Evolutionary conservation across 805 yeast species (phyloP).

Genomic region (Priceomyces melissophilus): DNA sequence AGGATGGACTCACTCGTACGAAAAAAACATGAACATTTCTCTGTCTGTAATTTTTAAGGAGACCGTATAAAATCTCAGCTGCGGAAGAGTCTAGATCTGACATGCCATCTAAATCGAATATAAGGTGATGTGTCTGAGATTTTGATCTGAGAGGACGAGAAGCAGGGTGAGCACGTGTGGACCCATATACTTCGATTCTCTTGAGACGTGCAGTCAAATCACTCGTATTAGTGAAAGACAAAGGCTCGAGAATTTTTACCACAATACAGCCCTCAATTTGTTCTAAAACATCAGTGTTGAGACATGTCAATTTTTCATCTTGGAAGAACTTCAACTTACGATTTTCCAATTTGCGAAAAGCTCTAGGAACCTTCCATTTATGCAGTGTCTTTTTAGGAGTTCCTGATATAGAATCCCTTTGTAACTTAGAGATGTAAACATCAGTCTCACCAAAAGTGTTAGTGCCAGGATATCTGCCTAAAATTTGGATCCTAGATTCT

Average conservation of each 20-base stretch:
- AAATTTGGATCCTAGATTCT: slow-evolving; percentile 40
- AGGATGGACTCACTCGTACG: slow-evolving; percentile 29
- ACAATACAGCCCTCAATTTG: slow-evolving; percentile 45
- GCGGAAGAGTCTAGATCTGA: slow-evolving; percentile 41
- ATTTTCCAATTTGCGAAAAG: neutral
- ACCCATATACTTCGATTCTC: slow-evolving; percentile 42
- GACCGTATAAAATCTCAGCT: slow-evolving; percentile 30
- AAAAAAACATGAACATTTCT: slow-evolving; percentile 33
- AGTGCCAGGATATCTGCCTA: slow-evolving; percentile 42
- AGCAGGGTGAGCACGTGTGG: slow-evolving; percentile 43
- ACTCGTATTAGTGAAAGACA: slow-evolving; percentile 40
- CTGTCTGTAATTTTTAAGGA: slow-evolving; percentile 24
- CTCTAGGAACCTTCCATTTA: neutral
- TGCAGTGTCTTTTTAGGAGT: slow-evolving; percentile 1
- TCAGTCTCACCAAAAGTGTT: slow-evolving; percentile 42
- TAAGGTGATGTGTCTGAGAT: slow-evolving; percentile 38
- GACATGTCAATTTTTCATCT: slow-evolving; percentile 31
- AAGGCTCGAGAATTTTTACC: slow-evolving; percentile 41
- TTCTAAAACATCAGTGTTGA: slow-evolving; percentile 35
- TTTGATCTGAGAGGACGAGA: slow-evolving; percentile 31
- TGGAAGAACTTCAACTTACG: slow-evolving; percentile 31
- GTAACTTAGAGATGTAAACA: slow-evolving; percentile 13
- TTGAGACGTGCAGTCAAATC: slow-evolving; percentile 37
- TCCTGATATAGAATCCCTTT: neutral
- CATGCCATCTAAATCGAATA: slow-evolving; percentile 43